These are phyloP conservation scores for Chaetoscypha palmicola DNA, from an alignment of 2,329 filamentous ascomycete genomes.

Conservation along the genomic window DNA sequence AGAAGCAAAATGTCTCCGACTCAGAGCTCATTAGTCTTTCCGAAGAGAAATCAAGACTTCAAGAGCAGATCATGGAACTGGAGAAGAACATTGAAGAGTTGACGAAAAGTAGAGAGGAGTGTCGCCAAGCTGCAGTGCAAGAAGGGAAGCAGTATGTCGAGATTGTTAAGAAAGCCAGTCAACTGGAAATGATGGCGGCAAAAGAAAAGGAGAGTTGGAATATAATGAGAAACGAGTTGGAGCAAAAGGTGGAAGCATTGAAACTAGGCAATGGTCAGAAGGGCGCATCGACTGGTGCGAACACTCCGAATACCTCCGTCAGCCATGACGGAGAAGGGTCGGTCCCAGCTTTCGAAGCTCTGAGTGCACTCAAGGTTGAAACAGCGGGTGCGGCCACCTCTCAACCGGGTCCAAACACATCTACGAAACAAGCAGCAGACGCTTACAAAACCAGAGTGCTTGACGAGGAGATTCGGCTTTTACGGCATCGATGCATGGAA, in stretches of 20 bases:
- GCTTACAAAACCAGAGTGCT: conserved; percentile 15
- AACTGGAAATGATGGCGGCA: conserved; percentile 25
- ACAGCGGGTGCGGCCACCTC: conserved; percentile 1
- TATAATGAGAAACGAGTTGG: conserved; percentile 24
- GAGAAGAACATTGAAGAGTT: conserved; percentile 43
- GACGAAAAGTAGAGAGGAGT: conserved; percentile 40
- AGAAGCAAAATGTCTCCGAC: conserved; percentile 43
- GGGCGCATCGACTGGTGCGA: conserved; percentile 2
- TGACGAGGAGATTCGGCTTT: conserved; percentile 21
- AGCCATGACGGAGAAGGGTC: conserved; percentile 1
- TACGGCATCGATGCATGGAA: conserved; percentile 23
- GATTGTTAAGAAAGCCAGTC: conserved; percentile 30
- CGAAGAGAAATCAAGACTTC: conserved; percentile 42
- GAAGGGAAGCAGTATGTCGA: conserved; percentile 31
- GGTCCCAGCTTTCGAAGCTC: background rate
- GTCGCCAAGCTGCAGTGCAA: conserved; percentile 29
- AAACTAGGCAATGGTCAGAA: conserved; percentile 5
- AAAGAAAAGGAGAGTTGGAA: conserved; percentile 28
- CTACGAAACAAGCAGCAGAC: conserved; percentile 1
- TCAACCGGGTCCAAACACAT: conserved; percentile 3
- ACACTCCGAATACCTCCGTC: conserved; percentile 1
- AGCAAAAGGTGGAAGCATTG: conserved; percentile 23
- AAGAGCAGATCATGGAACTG: conserved; percentile 39
- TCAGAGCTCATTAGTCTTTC: conserved; percentile 44
- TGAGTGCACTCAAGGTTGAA: conserved; percentile 15